Base-by-base conservation (phyloP, 2,329 filamentous ascomycete species). In the Chaetomiaceae sp. region DNA sequence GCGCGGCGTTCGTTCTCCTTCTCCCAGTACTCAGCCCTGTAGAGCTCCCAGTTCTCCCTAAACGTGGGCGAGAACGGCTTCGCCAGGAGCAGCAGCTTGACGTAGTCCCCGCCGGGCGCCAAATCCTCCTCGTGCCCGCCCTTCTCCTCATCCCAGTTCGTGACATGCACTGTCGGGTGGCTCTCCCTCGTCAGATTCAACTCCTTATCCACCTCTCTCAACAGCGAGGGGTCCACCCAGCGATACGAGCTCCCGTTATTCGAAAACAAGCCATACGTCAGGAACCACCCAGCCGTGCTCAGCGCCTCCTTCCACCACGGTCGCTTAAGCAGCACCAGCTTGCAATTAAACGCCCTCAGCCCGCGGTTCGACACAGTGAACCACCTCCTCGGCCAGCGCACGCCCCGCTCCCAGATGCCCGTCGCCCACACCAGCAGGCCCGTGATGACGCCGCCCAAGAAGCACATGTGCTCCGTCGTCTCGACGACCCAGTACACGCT, bases 401-500 rank as follows among this genome's bases (percentile, higher is more conserved):
- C 87, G 29, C 94, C 94, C 52, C 92, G 83, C 66, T 97, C 92
- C 88, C 92, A 99, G 69, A 96, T 91, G 25, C 94, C 94, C 0
- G 92, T 96, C 15, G 85, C 91, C 89, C 91, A 96, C 61, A 97
- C 86, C 33, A 99, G 77, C 39, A 91, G 79, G 33, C 83, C 87
- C 0, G 91, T 96, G 55, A 96, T 86, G 55, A 95, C 80, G 43
- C 94, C 94, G 22, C 90, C 91, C 71, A 95, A 88, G 66, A 96
- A 87, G 64, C 89, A 92, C 49, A 99, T 83, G 69, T 94, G 95
- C 72, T 97, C 89, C 7, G 82, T 82, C 68, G 88, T 89, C 65
- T 97, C 92, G 3, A 97, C 82, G 25, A 95, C 85, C 92, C 92
- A 97, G 77, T 99, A 99, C 49, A 96, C 90, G 14, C 87, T 92